These are phyloP conservation scores for Crithidia brevicula DNA, from an alignment of 208 protist species.

Conservation along the genomic window DNA sequence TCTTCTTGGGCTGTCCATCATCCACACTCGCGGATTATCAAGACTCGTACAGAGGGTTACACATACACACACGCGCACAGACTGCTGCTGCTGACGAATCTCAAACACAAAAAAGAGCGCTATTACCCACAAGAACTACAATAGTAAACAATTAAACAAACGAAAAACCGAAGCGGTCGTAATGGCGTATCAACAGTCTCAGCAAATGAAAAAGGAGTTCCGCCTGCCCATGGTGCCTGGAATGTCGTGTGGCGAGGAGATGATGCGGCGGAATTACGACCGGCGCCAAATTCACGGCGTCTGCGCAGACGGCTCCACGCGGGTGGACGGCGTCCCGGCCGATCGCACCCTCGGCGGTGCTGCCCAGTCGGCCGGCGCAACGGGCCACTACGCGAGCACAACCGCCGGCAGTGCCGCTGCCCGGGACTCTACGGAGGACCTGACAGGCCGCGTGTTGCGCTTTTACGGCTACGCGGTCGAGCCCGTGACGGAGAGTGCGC, in stretches of 20 bases:
- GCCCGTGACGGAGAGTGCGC: conserved; percentile 92
- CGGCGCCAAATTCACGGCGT: conserved; percentile 67
- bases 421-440: conserved; percentile 34
- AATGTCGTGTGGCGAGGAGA: conserved; percentile 86
- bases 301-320: conserved; percentile 45
- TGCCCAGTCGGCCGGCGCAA: conserved; percentile 15
- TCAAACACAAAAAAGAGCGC: too few species aligned
- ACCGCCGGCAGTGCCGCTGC: not conserved
- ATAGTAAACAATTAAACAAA: too few species aligned
- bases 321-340: conserved; percentile 55
- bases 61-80: too few species aligned
- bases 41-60: too few species aligned
- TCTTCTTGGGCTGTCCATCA: too few species aligned
- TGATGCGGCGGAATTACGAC: conserved; percentile 91
- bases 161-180: too few species aligned
- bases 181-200: conserved; percentile 85
- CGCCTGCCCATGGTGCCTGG: conserved; percentile 91
- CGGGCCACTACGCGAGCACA: conserved; percentile 6
- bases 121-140: too few species aligned
- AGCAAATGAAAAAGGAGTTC: conserved; percentile 90
- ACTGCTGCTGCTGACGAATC: too few species aligned
- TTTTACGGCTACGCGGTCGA: conserved; percentile 97
- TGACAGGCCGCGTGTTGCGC: conserved; percentile 85
- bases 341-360: conserved; percentile 48
- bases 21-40: too few species aligned